Evolutionary conservation across 768 basidiomycete genomes (phyloP).

Genomic region (Cystobasidium tubakii): DNA sequence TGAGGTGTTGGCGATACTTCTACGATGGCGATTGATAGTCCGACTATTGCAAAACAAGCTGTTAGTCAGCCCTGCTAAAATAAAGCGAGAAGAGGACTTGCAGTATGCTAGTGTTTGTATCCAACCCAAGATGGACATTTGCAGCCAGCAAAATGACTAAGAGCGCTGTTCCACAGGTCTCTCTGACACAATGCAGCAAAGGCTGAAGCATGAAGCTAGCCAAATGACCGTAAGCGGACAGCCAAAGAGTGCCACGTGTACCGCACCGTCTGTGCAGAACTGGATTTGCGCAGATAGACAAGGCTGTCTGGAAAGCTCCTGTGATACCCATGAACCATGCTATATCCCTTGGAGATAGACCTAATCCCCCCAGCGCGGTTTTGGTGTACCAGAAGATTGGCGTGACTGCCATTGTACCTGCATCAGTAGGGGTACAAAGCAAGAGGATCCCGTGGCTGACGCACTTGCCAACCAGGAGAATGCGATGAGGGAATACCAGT

Average conservation of each 20-base stretch:
- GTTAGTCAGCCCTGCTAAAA: background rate
- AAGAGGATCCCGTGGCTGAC: no score
- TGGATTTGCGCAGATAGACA: background rate
- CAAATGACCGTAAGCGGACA: background rate
- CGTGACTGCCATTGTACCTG: background rate
- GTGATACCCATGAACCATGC: background rate
- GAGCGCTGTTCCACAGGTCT: background rate
- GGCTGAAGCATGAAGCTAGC: constrained; percentile 4
- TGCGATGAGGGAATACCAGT: background rate
- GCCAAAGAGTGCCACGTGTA: background rate
- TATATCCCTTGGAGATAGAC: background rate
- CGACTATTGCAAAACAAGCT: background rate
- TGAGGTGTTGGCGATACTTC: background rate
- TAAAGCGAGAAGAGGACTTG: background rate
- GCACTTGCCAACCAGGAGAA: background rate
- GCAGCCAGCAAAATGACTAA: background rate
- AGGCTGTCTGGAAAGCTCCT: background rate
- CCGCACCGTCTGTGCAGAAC: background rate
- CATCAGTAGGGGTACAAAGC: no score
- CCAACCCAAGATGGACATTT: background rate
- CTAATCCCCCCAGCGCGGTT: background rate
- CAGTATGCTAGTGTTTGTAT: background rate
- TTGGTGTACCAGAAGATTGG: constrained; percentile 2
- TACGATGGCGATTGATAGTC: background rate
- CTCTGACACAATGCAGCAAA: background rate